Percentiles rank a stretch among this genome's conserved stretches.
These are phyloP conservation scores for Boeremia lycopersici DNA, from an alignment of 2,329 filamentous ascomycete genomes.

Conservation along the genomic window DNA sequence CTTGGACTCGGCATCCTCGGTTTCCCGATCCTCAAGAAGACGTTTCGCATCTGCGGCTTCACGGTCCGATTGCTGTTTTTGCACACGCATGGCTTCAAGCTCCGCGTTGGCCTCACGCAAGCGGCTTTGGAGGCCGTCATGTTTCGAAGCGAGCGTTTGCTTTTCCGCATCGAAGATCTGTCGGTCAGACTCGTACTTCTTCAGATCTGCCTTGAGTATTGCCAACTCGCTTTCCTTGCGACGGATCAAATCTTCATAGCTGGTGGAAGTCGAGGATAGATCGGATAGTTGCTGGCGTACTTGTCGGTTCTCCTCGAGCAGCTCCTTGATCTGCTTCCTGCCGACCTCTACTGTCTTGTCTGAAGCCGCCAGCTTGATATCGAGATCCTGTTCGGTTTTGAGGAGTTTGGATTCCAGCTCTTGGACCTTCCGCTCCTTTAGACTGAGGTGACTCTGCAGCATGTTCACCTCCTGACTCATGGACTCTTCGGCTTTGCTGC, in stretches of 20 bases:
- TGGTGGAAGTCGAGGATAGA: conserved; percentile 87
- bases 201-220: conserved; percentile 82
- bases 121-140: conserved; percentile 76
- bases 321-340: conserved; percentile 75
- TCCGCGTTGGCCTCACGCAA: conserved; percentile 88
- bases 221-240: conserved; percentile 93
- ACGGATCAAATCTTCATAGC: conserved; percentile 91
- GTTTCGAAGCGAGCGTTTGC: conserved; percentile 71
- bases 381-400: conserved; percentile 84
- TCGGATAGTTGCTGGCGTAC: conserved; percentile 85
- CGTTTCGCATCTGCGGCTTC: conserved; percentile 88
- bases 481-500: conserved; percentile 75
- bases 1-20: conserved; percentile 87
- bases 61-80: conserved; percentile 81
- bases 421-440: conserved; percentile 88
- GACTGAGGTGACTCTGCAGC: conserved; percentile 83
- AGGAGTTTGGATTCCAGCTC: conserved; percentile 86
- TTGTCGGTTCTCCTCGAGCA: conserved; percentile 79
- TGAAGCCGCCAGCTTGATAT: conserved; percentile 78
- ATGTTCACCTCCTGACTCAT: conserved; percentile 86
- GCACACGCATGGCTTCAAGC: conserved; percentile 81
- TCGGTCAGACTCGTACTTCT: conserved; percentile 81
- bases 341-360: conserved; percentile 79
- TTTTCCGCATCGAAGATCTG: conserved; percentile 80
- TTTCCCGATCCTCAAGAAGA: conserved; percentile 84